Percentiles rank a stretch among this genome's conserved stretches.
phyloP scores from a whole-genome alignment of 1,139 yeast genomes.

The Citeromyces siamensis region DNA sequence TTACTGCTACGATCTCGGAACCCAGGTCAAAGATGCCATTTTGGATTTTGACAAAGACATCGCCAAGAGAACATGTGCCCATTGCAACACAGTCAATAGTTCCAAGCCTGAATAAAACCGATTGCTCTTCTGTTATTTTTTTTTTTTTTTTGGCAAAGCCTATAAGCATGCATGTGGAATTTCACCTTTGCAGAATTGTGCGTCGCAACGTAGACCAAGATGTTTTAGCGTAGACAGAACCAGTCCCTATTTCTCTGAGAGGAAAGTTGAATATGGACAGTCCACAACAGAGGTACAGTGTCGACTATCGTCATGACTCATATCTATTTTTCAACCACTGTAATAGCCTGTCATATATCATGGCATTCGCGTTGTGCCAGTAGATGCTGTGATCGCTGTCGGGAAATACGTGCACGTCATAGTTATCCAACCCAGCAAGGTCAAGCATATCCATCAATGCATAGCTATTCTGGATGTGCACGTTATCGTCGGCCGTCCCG shows the following conservation, averaged over 20 bases:
- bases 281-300: too few species aligned
- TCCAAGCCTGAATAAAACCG: slow-evolving; percentile 31
- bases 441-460: slow-evolving; percentile 65
- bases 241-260: too few species aligned
- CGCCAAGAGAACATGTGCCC: slow-evolving; percentile 55
- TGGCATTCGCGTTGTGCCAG: slow-evolving; percentile 66
- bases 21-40: slow-evolving; percentile 82
- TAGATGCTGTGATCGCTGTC: slow-evolving; percentile 83
- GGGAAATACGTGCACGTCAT: slow-evolving; percentile 84
- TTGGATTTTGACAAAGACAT: slow-evolving; percentile 52
- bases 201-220: too few species aligned
- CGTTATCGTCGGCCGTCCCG: slow-evolving; percentile 97
- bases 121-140: too few species aligned
- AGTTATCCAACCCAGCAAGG: slow-evolving; percentile 53
- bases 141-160: too few species aligned
- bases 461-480: slow-evolving; percentile 80
- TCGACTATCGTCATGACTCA: too few species aligned
- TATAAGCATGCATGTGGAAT: too few species aligned
- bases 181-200: too few species aligned
- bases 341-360: slow-evolving; percentile 65
- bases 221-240: too few species aligned
- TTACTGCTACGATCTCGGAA: slow-evolving; percentile 73
- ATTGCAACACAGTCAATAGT: slow-evolving; percentile 62
- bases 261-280: too few species aligned
- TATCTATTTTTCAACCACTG: slow-evolving; percentile 61